Evolutionary conservation across 176 grass and related monocot genomes (phyloP).

Genomic region (Oryza coarctata): DNA sequence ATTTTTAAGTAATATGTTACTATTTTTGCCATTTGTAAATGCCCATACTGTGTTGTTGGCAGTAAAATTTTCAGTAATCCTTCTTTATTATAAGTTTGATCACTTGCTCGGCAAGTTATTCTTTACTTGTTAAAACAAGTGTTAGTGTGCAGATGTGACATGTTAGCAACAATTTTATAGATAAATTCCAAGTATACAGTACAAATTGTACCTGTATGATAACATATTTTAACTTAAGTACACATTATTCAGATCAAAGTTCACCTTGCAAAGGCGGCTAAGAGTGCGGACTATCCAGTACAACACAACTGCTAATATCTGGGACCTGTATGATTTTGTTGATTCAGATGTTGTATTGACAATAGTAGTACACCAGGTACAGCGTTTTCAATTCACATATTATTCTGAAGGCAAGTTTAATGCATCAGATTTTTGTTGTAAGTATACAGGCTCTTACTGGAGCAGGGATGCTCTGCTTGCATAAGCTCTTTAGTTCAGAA

Average conservation of each 20-base stretch:
- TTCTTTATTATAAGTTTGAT: constrained; percentile 9
- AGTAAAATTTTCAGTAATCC: not conserved
- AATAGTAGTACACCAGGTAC: constrained; percentile 94
- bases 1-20: constrained; percentile 9
- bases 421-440: constrained; percentile 20
- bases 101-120: not conserved
- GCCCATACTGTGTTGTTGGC: constrained; percentile 1
- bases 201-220: constrained; percentile 11
- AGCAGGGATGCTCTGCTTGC: not conserved
- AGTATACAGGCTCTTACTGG: constrained; percentile 10
- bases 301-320: constrained; percentile 71
- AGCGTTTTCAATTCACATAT: not conserved
- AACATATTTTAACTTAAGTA: constrained; percentile 28
- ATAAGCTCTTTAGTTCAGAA: not conserved
- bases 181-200: no score
- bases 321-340: constrained; percentile 93
- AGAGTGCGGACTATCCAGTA: constrained; percentile 90
- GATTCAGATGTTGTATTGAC: constrained; percentile 83
- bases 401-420: constrained; percentile 21
- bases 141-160: constrained; percentile 8
- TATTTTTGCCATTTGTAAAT: constrained; percentile 1
- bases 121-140: not conserved
- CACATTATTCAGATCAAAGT: constrained; percentile 61
- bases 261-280: constrained; percentile 74
- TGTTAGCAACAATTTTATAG: constrained; percentile 8